A percentile compares a stretch with the other conserved stretches of the same genome.
These are phyloP conservation scores for Paraleonurus japonicus DNA, from an alignment of 257 asterid species.

Conservation along the genomic window DNA sequence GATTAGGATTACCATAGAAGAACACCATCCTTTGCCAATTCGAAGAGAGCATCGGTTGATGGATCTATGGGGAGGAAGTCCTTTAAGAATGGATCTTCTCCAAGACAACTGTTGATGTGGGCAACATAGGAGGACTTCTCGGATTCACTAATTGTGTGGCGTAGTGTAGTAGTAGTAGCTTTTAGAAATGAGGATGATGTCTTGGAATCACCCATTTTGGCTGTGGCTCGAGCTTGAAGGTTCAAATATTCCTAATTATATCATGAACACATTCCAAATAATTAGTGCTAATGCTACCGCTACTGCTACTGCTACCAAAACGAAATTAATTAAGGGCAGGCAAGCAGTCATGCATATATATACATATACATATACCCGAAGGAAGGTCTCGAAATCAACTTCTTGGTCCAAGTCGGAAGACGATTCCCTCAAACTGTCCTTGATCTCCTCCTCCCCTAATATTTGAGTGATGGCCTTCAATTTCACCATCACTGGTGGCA, in stretches of 20 bases:
- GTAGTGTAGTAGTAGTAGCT: slow-evolving; percentile 80
- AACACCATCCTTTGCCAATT: slow-evolving; percentile 88
- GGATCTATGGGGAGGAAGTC: slow-evolving; percentile 86
- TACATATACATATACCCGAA: slow-evolving; percentile 44
- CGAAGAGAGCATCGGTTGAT: slow-evolving; percentile 68
- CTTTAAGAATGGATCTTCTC: slow-evolving; percentile 63
- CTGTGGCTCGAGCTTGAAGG: slow-evolving; percentile 60
- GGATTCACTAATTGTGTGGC: slow-evolving; percentile 83
- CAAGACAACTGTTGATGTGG: slow-evolving; percentile 79
- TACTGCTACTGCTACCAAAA: not conserved
- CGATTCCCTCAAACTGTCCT: slow-evolving; percentile 42
- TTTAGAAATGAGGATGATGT: slow-evolving; percentile 69
- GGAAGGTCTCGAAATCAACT: slow-evolving; percentile 75
- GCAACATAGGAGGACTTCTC: slow-evolving; percentile 49
- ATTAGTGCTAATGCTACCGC: not conserved
- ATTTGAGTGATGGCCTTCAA: slow-evolving; percentile 52
- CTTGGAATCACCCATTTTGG: slow-evolving; percentile 52
- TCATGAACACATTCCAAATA: not conserved
- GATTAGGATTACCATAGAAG: slow-evolving; percentile 61
- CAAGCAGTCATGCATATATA: too few relatives aligned
- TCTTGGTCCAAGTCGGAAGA: slow-evolving; percentile 51
- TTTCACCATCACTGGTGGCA: slow-evolving; percentile 61
- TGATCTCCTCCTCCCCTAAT: slow-evolving; percentile 52
- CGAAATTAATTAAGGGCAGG: not conserved
- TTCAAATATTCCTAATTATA: slow-evolving; percentile 55